phyloP scores from a whole-genome alignment of 2,329 filamentous ascomycete genomes.

The Rhynchosporium agropyri region DNA sequence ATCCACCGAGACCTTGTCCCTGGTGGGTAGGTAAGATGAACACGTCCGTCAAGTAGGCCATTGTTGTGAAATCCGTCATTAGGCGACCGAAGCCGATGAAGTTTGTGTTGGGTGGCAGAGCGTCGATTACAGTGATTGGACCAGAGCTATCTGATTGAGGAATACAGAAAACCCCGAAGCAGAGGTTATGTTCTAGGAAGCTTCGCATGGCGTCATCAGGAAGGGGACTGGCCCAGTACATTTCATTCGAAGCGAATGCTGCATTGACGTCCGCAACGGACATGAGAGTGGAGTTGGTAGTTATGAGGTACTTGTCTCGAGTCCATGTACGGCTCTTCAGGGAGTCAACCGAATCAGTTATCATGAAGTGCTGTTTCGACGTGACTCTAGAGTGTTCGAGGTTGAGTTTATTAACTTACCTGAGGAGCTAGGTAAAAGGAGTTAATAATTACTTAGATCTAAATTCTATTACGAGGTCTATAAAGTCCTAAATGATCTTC shows the following conservation, averaged over 20 bases:
- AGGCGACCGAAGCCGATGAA: slow-evolving; percentile 59
- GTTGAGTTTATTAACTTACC: neutral
- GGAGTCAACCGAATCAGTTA: neutral
- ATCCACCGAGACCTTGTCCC: slow-evolving; percentile 62
- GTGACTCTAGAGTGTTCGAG: neutral
- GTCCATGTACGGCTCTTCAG: slow-evolving; percentile 45
- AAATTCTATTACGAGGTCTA: no score
- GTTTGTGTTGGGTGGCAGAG: slow-evolving; percentile 30
- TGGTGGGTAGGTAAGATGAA: slow-evolving; percentile 63
- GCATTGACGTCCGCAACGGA: slow-evolving; percentile 55
- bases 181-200: slow-evolving; percentile 59
- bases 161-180: slow-evolving; percentile 56
- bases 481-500: no score
- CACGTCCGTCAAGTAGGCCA: slow-evolving; percentile 70
- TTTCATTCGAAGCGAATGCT: slow-evolving; percentile 56
- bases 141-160: slow-evolving; percentile 27
- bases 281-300: slow-evolving; percentile 59
- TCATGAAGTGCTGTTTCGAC: neutral
- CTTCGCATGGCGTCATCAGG: slow-evolving; percentile 51
- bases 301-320: slow-evolving; percentile 58
- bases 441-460: neutral
- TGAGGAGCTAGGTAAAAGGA: neutral
- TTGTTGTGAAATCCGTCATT: slow-evolving; percentile 69
- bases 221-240: slow-evolving; percentile 62
- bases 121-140: slow-evolving; percentile 17